Base-by-base conservation (phyloP, 352 stramenopile genomes). In the Phytophthora quininea region DNA sequence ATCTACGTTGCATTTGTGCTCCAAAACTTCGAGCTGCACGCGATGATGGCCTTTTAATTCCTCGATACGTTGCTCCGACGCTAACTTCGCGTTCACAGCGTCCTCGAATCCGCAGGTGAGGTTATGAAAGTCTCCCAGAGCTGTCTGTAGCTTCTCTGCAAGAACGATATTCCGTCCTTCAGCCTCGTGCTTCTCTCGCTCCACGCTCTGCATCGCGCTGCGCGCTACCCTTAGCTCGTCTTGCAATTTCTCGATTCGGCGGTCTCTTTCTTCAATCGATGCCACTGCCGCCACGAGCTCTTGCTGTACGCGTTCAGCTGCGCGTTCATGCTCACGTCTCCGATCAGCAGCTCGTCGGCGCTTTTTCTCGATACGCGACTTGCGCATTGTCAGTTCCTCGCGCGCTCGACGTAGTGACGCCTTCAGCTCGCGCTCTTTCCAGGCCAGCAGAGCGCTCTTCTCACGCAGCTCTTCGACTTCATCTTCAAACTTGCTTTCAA, bases 401-500 rank as follows among this genome's bases (percentile, higher is more conserved):
- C 79, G 78, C 14, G 76, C 67, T 46, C 80, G 69, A 10, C 86
- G 79, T 47, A 94, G 62, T 50, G 86, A 76, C 15, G 78, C 76
- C 69, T 91, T 93, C 50, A 93, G 73, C 58, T 95, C 88, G 32
- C 82, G 82, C 65, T 89, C 82, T 42, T 86, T 84, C 78, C 82
- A 92, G 35, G 73, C 59, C 30, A 92, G 78, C 62, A 90, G 67
- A 12, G 84, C 78, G 63, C 89, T 90, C 46, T 85, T 74, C 54
- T 93, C 81, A 40, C 86, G 85, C 6, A 94, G 74, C 42, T 79
- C 68, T 52, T 94, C 86, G 15, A 94, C 71, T 51, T 95, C 84
- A 64, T 94, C 86, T 59, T 88, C 73, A 54, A 90, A 91, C 58
- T 91, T 91, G 60, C 79, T 90, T 65, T 95, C 87, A 15, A 93